These are phyloP conservation scores for Chromera velia DNA, from an alignment of 73 alveolate genomes.

Conservation along the genomic window DNA sequence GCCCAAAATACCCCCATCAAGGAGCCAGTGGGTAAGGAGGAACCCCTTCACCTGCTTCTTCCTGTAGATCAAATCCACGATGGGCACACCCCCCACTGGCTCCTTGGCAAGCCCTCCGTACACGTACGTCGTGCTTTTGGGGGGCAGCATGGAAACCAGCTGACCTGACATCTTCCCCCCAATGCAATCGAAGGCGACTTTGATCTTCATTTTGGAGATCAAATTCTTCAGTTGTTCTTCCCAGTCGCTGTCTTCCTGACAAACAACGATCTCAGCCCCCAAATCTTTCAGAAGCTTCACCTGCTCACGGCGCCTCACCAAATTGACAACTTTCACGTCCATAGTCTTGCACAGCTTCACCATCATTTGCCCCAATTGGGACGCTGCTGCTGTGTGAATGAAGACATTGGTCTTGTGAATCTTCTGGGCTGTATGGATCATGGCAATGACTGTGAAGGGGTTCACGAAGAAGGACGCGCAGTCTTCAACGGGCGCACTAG, in stretches of 20 bases:
- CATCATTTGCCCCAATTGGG: constrained; percentile 53
- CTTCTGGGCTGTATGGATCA: constrained; percentile 36
- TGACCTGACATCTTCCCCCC: constrained; percentile 47
- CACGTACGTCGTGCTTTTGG: constrained; percentile 37
- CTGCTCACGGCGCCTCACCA: constrained; percentile 30
- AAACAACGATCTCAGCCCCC: constrained; percentile 23
- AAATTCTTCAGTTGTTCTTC: constrained; percentile 1
- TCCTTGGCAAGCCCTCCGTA: constrained; percentile 48
- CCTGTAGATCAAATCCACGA: constrained; percentile 36
- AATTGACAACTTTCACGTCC: constrained; percentile 13
- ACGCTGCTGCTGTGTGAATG: constrained; percentile 56
- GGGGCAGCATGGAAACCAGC: constrained; percentile 32
- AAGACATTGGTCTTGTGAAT: constrained; percentile 25
- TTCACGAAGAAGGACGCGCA: constrained; percentile 42
- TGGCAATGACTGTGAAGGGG: constrained; percentile 51
- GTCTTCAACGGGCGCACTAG: constrained; percentile 44
- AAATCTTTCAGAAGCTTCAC: constrained; percentile 7
- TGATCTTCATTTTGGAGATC: constrained; percentile 15
- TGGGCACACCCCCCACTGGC: constrained; percentile 41
- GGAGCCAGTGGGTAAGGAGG: constrained; percentile 14
- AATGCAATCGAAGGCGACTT: constrained; percentile 51
- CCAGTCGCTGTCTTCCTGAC: constrained; percentile 24
- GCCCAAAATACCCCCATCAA: background rate
- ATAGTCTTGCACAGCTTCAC: constrained; percentile 21
- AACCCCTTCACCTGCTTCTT: constrained; percentile 16